phyloP scores from a whole-genome alignment of 495 filamentous ascomycete species.

The Terfezia claveryi region DNA sequence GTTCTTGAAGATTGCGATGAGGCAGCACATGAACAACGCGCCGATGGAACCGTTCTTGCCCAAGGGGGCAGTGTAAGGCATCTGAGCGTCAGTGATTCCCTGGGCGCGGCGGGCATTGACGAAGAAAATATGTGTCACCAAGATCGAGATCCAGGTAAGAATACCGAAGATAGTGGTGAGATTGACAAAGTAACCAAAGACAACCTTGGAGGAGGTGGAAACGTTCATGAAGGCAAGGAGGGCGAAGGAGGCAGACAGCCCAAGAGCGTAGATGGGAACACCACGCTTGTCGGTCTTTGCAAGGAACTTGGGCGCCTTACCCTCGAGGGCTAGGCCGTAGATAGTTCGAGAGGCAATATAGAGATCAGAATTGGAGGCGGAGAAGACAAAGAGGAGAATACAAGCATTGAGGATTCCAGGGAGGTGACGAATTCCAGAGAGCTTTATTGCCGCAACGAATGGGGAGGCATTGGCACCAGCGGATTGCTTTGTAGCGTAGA shows the following conservation, averaged over 20 bases:
- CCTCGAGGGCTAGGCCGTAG: conserved; percentile 54
- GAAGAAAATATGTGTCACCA: conserved; percentile 65
- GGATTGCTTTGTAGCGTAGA: conserved; percentile 30
- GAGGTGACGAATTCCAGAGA: conserved; percentile 31
- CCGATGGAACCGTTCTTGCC: conserved; percentile 42
- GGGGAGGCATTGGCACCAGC: conserved; percentile 28
- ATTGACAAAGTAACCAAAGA: conserved; percentile 75
- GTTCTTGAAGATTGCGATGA: conserved; percentile 59
- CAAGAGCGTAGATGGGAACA: conserved; percentile 51
- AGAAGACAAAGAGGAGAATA: conserved; percentile 61
- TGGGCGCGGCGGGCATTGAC: conserved; percentile 52
- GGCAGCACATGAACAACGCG: conserved; percentile 42
- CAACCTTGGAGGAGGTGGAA: conserved; percentile 36
- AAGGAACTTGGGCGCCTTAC: conserved; percentile 53
- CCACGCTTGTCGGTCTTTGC: conserved; percentile 47
- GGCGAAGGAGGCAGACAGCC: conserved; percentile 35
- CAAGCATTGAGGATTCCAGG: conserved; percentile 39
- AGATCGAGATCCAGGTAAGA: conserved; percentile 65
- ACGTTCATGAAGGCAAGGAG: conserved; percentile 65
- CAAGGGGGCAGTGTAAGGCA: conserved; percentile 55
- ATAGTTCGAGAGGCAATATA: conserved; percentile 72
- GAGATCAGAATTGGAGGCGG: conserved; percentile 53
- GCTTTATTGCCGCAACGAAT: conserved; percentile 37
- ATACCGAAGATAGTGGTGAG: conserved; percentile 61
- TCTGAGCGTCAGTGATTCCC: conserved; percentile 35